Conservation (phyloP, 306 rosid genomes). For the Prunus dulcis region DNA sequence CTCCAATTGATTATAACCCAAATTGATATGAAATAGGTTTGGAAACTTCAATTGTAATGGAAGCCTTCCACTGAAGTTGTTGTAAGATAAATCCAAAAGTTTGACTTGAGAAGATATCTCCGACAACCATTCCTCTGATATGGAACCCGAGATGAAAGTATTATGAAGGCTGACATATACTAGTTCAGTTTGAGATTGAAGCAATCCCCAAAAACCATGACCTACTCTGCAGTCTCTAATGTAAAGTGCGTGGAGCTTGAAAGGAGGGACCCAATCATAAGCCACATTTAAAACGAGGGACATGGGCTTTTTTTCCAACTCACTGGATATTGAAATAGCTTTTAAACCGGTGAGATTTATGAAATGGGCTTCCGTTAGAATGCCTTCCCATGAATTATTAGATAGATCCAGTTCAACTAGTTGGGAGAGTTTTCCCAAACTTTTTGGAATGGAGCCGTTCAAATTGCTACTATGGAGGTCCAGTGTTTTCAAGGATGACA, state of each 20-base stretch:
- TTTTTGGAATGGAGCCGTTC: not conserved
- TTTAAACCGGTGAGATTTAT: too few relatives aligned
- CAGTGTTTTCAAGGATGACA: too few relatives aligned
- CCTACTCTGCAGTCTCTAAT: fast-evolving
- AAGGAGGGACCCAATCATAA: slow-evolving; percentile 12
- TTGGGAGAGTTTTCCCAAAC: slow-evolving; percentile 13
- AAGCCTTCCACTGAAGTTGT: not conserved
- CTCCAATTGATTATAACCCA: not conserved
- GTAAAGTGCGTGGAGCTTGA: not conserved
- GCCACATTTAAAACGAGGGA: slow-evolving; percentile 3
- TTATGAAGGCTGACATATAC: fast-evolving
- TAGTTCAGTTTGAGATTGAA: too few relatives aligned
- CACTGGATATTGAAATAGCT: too few relatives aligned
- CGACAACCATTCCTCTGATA: not conserved
- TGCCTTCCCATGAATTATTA: not conserved
- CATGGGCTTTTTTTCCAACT: not conserved
- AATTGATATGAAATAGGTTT: too few relatives aligned
- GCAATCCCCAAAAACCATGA: too few relatives aligned
- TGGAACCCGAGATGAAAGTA: not conserved
- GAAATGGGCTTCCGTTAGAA: too few relatives aligned
- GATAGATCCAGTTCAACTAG: not conserved
- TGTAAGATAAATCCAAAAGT: not conserved
- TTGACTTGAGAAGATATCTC: not conserved
- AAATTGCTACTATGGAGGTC: too few relatives aligned
- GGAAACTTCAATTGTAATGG: not conserved